Conservation (phyloP, 2,329 filamentous ascomycete species). For the Penicillium sp. region DNA sequence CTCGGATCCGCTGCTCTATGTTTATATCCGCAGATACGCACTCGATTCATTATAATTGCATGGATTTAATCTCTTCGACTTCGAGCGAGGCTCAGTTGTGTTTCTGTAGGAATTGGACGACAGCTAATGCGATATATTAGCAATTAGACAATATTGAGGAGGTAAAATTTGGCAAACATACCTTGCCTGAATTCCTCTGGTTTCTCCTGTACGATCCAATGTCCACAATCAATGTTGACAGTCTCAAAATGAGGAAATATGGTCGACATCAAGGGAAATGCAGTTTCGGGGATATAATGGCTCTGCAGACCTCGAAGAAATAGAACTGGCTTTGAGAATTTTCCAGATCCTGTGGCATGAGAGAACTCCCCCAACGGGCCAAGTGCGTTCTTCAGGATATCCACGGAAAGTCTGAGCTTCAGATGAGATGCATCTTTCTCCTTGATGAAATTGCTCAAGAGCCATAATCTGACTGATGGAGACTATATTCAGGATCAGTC, state of each 20-base stretch:
- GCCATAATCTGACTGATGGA: constrained; percentile 9
- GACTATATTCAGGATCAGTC: not conserved
- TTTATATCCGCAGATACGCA: too few relatives aligned
- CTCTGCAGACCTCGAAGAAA: constrained; percentile 23
- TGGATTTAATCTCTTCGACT: too few relatives aligned
- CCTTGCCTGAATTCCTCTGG: constrained; percentile 28
- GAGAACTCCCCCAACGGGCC: constrained; percentile 10
- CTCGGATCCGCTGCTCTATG: too few relatives aligned
- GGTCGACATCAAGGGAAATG: constrained; percentile 27
- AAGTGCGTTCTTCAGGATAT: constrained; percentile 3
- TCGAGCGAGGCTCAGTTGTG: too few relatives aligned
- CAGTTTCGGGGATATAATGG: constrained; percentile 55
- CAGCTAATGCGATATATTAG: not conserved
- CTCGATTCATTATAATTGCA: too few relatives aligned
- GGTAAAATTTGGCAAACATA: not conserved
- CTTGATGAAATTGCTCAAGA: constrained; percentile 13
- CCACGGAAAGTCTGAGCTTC: constrained; percentile 7
- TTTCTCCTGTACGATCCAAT: constrained; percentile 37
- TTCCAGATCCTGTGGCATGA: constrained; percentile 45
- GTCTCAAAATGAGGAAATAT: constrained; percentile 31
- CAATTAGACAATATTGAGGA: not conserved
- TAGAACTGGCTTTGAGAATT: constrained; percentile 14
- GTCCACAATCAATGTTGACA: constrained; percentile 32
- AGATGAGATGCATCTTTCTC: not conserved
- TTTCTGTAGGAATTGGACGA: not conserved